Evolutionary conservation across 2,329 filamentous ascomycete genomes (phyloP).

Genomic region (Trichophyton benhamiae): DNA sequence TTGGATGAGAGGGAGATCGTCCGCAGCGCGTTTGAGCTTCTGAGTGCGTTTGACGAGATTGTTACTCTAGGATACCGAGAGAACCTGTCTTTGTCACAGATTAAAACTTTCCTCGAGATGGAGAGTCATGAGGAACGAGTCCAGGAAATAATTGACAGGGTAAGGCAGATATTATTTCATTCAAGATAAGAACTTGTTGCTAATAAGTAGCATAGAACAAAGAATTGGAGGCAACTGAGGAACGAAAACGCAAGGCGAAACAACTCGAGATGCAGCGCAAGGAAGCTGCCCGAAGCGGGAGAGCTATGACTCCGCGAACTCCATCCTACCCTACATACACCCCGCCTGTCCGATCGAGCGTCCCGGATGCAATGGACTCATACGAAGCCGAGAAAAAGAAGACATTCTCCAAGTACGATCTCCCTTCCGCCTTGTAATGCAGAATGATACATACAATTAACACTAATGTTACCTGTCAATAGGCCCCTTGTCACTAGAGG

Average conservation of each 20-base stretch:
- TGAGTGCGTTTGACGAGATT: slow-evolving; percentile 94
- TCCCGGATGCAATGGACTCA: slow-evolving; percentile 69
- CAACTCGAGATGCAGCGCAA: slow-evolving; percentile 98
- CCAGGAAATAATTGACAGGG: slow-evolving; percentile 89
- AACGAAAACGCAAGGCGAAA: slow-evolving; percentile 97
- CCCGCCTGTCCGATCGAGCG: slow-evolving; percentile 58
- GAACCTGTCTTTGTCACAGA: slow-evolving; percentile 90
- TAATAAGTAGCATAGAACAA: slow-evolving; percentile 58
- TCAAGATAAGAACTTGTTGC: slow-evolving; percentile 5
- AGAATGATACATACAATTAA: not conserved
- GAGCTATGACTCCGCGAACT: slow-evolving; percentile 55
- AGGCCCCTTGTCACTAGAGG: slow-evolving; percentile 55
- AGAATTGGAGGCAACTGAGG: slow-evolving; percentile 93
- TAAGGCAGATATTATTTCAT: slow-evolving; percentile 38
- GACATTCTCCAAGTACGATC: slow-evolving; percentile 59
- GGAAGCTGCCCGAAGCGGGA: slow-evolving; percentile 69
- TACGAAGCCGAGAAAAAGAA: slow-evolving; percentile 99
- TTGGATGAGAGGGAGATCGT: slow-evolving; percentile 91
- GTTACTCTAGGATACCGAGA: slow-evolving; percentile 92
- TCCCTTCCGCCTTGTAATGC: not conserved
- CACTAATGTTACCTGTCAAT: slow-evolving; percentile 18
- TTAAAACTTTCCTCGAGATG: slow-evolving; percentile 99
- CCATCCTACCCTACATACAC: slow-evolving; percentile 85
- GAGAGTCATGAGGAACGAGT: slow-evolving; percentile 98
- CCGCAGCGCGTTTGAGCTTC: slow-evolving; percentile 86